Percentiles rank a stretch among this genome's conserved stretches.
Conservation (phyloP, 108 stramenopile species). For the Pseudonitzschia multiseries region DNA sequence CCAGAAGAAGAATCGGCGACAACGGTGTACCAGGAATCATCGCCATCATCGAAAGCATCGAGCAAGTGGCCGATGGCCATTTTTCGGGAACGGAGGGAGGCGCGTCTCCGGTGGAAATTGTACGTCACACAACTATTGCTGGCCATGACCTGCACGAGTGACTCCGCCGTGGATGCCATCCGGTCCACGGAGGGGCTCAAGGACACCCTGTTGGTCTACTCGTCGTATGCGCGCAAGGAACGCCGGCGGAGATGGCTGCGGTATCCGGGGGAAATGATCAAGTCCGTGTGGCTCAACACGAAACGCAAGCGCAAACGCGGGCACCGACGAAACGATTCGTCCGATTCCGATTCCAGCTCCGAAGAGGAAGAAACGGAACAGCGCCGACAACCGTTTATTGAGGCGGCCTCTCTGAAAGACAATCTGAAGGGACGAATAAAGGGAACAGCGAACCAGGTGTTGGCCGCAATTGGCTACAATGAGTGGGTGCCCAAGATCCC, state of each 20-base stretch:
- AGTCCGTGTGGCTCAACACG: slow-evolving; percentile 23
- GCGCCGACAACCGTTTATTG: slow-evolving; percentile 41
- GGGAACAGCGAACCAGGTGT: slow-evolving; percentile 75
- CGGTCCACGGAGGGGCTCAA: slow-evolving; percentile 64
- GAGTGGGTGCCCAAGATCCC: slow-evolving; percentile 79
- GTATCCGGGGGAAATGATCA: slow-evolving; percentile 47
- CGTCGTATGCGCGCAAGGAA: slow-evolving; percentile 55
- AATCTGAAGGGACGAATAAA: slow-evolving; percentile 54
- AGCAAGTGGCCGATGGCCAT: slow-evolving; percentile 8
- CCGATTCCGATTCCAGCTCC: background rate
- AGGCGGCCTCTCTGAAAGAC: slow-evolving; percentile 38
- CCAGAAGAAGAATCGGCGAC: background rate
- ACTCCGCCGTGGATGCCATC: slow-evolving; percentile 65
- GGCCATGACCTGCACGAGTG: slow-evolving; percentile 77
- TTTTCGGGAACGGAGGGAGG: slow-evolving; percentile 29
- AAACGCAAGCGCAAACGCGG: background rate
- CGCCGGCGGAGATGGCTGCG: slow-evolving; percentile 53
- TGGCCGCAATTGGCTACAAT: slow-evolving; percentile 83
- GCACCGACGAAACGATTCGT: background rate
- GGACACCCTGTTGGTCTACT: slow-evolving; percentile 62
- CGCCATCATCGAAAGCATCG: background rate
- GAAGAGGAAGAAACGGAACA: slow-evolving; percentile 3
- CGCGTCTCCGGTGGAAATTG: slow-evolving; percentile 62
- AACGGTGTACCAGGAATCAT: background rate
- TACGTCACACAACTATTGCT: slow-evolving; percentile 76